These are phyloP conservation scores for Stachybotrys echinatus DNA, from an alignment of 2,329 filamentous ascomycete species.

Conservation along the genomic window DNA sequence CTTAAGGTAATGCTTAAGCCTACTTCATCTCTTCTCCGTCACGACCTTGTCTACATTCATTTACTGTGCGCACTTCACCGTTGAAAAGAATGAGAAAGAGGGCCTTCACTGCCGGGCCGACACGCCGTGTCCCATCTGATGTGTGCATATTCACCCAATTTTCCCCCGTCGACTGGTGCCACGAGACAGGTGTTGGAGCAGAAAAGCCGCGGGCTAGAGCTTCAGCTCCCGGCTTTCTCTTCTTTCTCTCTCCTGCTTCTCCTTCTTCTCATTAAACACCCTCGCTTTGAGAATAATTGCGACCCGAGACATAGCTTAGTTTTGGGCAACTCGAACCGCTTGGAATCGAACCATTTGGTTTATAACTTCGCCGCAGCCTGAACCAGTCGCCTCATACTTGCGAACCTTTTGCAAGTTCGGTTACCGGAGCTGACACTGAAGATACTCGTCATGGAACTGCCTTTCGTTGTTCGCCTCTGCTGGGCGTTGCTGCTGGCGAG, in stretches of 20 bases:
- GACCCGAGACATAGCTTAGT: too few species aligned
- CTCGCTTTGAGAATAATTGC: neutral
- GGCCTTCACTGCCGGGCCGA: too few species aligned
- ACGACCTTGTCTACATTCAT: neutral
- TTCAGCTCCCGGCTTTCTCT: constrained; percentile 3
- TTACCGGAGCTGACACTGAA: neutral
- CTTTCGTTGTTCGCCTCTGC: neutral
- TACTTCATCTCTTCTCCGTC: too few species aligned
- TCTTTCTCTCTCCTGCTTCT: constrained; percentile 12
- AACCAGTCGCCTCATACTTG: too few species aligned
- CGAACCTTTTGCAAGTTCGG: too few species aligned
- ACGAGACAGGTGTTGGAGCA: neutral
- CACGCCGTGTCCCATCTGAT: neutral
- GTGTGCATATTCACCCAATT: neutral
- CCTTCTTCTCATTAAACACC: neutral
- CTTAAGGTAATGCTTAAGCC: neutral
- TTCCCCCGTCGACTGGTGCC: neutral
- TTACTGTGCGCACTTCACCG: neutral
- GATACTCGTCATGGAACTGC: neutral
- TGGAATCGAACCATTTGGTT: neutral
- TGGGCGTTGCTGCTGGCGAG: neutral
- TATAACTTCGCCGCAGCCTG: too few species aligned
- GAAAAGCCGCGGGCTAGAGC: neutral
- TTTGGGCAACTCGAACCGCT: neutral
- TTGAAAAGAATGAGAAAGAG: neutral